A percentile compares a stretch with the other conserved stretches of the same genome.
These are phyloP conservation scores for Pyrenula aspistea DNA, from an alignment of 495 filamentous ascomycete species.

Conservation along the genomic window DNA sequence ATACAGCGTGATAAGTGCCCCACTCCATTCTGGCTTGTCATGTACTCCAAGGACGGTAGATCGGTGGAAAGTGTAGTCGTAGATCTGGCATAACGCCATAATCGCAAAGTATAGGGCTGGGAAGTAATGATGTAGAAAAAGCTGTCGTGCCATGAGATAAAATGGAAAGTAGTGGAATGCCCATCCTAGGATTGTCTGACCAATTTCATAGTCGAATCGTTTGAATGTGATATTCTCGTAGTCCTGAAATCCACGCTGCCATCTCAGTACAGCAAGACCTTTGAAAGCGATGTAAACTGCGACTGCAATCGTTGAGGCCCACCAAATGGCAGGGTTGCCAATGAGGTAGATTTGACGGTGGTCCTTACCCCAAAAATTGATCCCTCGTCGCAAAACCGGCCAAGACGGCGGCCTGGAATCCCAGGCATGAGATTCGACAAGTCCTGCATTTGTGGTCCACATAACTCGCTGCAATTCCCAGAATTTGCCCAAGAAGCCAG, in stretches of 20 bases:
- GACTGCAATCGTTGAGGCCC: conserved; percentile 73
- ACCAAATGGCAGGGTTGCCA: conserved; percentile 94
- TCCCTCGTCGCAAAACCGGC: conserved; percentile 86
- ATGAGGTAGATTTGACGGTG: conserved; percentile 92
- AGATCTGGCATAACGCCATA: conserved; percentile 74
- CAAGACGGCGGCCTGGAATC: conserved; percentile 90
- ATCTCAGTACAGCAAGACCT: conserved; percentile 74
- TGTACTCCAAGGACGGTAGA: conserved; percentile 53
- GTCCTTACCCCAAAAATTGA: conserved; percentile 98
- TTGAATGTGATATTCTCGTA: conserved; percentile 74
- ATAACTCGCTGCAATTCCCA: conserved; percentile 99
- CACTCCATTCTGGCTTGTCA: conserved; percentile 62
- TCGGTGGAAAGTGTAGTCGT: conserved; percentile 70
- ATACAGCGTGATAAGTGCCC: conserved; percentile 54
- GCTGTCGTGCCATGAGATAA: conserved; percentile 92
- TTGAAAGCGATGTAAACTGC: conserved; percentile 73
- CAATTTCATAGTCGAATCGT: conserved; percentile 95
- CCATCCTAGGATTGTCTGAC: conserved; percentile 84
- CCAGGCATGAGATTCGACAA: conserved; percentile 95
- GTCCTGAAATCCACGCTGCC: conserved; percentile 86
- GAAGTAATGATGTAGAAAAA: conserved; percentile 96
- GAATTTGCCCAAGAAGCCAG: conserved; percentile 96
- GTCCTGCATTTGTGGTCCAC: conserved; percentile 96
- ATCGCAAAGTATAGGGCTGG: conserved; percentile 93
- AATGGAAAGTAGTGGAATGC: conserved; percentile 96